Conservation (phyloP, 2,329 filamentous ascomycete species). For the Trichothecium roseum region DNA sequence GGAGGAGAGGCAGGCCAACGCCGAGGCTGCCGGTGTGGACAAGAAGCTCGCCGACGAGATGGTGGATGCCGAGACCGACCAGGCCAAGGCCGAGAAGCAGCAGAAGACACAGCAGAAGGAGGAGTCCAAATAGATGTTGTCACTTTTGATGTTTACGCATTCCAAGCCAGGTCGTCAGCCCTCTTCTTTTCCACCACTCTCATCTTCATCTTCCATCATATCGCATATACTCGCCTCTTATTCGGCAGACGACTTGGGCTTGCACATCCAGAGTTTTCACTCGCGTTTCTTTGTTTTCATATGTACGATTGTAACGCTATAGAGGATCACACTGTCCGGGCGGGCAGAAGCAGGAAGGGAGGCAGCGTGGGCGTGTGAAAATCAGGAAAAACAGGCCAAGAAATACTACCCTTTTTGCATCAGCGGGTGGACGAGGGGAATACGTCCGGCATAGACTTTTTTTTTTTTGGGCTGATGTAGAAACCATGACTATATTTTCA, state of each 20-base stretch:
- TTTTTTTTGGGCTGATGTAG: too few relatives aligned
- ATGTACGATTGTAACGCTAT: conserved; percentile 18
- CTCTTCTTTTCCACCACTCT: conserved; percentile 2
- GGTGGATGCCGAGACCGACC: conserved; percentile 43
- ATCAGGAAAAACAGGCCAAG: not conserved
- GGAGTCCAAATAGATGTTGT: conserved; percentile 21
- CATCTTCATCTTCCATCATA: conserved; percentile 5
- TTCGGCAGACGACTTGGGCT: not conserved
- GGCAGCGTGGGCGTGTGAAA: not conserved
- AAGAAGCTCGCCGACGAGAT: conserved; percentile 43
- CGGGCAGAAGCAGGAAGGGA: too few relatives aligned
- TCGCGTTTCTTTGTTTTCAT: conserved; percentile 11
- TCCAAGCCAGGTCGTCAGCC: not conserved
- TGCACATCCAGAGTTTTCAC: not conserved
- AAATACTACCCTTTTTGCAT: too few relatives aligned
- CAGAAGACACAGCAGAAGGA: conserved; percentile 19
- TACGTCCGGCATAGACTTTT: too few relatives aligned
- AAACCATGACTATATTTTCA: too few relatives aligned
- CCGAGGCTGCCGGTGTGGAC: conserved; percentile 38
- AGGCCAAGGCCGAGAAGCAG: conserved; percentile 16
- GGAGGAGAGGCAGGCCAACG: conserved; percentile 55
- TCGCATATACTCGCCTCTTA: too few relatives aligned
- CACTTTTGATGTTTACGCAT: conserved; percentile 5
- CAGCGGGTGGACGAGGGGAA: too few relatives aligned
- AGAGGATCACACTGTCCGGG: not conserved